Base-by-base conservation (phyloP, 768 basidiomycete species). In the Serendipita vermifera region DNA sequence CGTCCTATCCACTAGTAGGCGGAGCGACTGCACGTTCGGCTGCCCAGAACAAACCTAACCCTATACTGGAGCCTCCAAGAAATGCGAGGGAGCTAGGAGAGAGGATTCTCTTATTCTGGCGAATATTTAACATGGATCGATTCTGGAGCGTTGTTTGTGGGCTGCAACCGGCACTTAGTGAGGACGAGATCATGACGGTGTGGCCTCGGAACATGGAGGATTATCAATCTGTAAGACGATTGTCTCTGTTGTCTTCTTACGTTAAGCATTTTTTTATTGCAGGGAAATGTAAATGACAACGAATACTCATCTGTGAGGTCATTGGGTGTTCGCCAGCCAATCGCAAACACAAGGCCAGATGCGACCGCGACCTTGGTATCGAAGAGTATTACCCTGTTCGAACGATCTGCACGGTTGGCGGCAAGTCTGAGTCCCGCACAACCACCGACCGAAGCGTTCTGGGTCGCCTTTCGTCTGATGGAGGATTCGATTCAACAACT, bases 81-180 rank as follows among this genome's bases (percentile, higher is more conserved):
- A 76, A 77, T 60, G 70, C 75, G 36, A 66, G 81, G 46, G 78
- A 80, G 60, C 80, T 82, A 40, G 83, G 81, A 43, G 84, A 87
- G 64, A 74, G 83, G 38, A 80, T 87, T 56, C 67, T 81, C 35
- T 75, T 85, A 0, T 90, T 90, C 62, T 90, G 87, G 87, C 84
- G 87, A 64, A 83, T 85, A 9, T 90, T 81, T 67, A 78, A 79
- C 62, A 71, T 88, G 60, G 87, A 90, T 67, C 78, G 82, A 29
- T 86, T 84, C 64, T 87, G 85, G 84, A 85, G 85, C 20, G 80
- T 82, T 3, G 77, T 80, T 7, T 74, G 87, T 4, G 81, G 79
- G 29, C 81, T 82, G 59, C 83, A 85, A 3, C 70, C 73, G 7
- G 72, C 80, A 38, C 78, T 88, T 38, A 77, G 80, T 14, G 85